Percentiles rank a stretch among this genome's conserved stretches.
phyloP scores from a whole-genome alignment of 306 rosid genomes.

The Spatholobus suberectus region DNA sequence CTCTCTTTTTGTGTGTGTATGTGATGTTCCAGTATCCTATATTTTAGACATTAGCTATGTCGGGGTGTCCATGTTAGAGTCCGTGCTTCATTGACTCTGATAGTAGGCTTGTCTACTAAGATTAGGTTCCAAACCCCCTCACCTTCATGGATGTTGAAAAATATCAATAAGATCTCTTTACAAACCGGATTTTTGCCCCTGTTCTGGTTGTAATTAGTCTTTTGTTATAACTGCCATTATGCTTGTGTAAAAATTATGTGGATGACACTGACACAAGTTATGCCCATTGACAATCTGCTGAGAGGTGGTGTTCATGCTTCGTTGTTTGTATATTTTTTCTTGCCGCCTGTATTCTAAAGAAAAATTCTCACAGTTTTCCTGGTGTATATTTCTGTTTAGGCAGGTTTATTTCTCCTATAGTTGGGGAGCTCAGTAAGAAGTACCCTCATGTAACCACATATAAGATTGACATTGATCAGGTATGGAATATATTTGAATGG shows the following conservation, averaged over 20 bases:
- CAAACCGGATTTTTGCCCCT: not conserved
- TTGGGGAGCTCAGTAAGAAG: slow-evolving; percentile 65
- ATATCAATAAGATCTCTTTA: not conserved
- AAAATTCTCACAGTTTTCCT: slow-evolving; percentile 18
- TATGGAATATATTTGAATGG: slow-evolving; percentile 32
- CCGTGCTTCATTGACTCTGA: no score
- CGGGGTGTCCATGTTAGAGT: no score
- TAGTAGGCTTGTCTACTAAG: not conserved
- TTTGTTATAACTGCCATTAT: not conserved
- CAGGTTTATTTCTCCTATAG: slow-evolving; percentile 70
- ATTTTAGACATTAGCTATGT: no score
- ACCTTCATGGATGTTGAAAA: not conserved
- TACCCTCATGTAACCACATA: slow-evolving; percentile 78
- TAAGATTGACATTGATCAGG: slow-evolving; percentile 93
- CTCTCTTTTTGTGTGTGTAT: no score
- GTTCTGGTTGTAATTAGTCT: slow-evolving; percentile 5
- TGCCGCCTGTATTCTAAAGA: not conserved
- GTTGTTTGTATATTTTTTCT: not conserved
- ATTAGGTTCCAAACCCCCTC: not conserved
- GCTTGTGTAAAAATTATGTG: not conserved
- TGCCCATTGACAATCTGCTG: not conserved
- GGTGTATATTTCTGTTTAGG: slow-evolving; percentile 58
- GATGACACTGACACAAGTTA: not conserved
- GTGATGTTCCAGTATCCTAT: no score
- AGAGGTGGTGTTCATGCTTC: not conserved